These are phyloP conservation scores for Catharanthus roseus DNA, from an alignment of 257 asterid species.

Conservation along the genomic window DNA sequence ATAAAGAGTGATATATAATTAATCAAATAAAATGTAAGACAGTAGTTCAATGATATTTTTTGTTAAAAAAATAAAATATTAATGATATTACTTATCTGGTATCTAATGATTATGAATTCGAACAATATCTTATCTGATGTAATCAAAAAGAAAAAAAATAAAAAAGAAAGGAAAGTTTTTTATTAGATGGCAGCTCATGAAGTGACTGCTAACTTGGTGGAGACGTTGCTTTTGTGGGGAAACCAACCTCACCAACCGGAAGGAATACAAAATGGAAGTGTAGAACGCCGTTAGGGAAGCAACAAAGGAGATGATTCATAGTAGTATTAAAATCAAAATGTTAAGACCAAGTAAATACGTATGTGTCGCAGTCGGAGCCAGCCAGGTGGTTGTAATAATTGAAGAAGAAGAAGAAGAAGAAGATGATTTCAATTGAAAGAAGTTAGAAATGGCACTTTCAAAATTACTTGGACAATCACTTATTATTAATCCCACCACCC, in stretches of 20 bases:
- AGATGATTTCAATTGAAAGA: slow-evolving; percentile 23
- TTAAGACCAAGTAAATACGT: not conserved
- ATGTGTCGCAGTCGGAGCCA: slow-evolving; percentile 45
- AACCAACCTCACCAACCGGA: slow-evolving; percentile 39
- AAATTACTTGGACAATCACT: not conserved
- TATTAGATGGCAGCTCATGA: too few species aligned
- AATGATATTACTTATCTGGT: too few species aligned
- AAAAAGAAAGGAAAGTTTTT: too few species aligned
- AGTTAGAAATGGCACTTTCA: slow-evolving; percentile 16
- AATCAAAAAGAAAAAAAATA: too few species aligned
- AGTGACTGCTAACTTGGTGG: too few species aligned
- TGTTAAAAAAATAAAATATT: too few species aligned
- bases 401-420: slow-evolving; percentile 29
- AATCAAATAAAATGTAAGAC: too few species aligned
- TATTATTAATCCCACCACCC: not conserved
- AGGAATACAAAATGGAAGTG: slow-evolving; percentile 14
- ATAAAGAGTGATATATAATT: too few species aligned
- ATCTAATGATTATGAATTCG: too few species aligned
- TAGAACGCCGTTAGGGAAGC: slow-evolving; percentile 3
- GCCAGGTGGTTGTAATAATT: slow-evolving; percentile 42
- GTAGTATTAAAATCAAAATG: not conserved
- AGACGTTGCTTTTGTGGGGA: slow-evolving; percentile 42
- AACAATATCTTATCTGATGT: too few species aligned
- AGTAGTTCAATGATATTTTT: too few species aligned
- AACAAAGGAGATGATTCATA: not conserved